Conservation (phyloP, 148 eudicot species). For the Camellia granthamiana region DNA sequence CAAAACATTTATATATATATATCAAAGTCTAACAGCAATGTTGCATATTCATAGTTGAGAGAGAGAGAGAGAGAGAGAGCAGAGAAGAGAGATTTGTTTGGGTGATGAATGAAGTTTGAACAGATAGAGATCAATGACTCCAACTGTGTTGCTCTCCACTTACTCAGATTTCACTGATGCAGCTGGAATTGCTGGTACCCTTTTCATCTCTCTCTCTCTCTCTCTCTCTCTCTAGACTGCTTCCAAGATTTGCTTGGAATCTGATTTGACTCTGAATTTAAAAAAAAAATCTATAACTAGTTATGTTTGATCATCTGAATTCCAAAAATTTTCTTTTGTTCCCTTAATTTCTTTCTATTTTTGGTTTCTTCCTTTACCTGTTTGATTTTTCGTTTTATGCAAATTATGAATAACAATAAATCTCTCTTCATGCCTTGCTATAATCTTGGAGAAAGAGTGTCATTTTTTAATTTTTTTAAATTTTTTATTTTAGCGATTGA, state of each 20-base stretch:
- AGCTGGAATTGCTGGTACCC: conserved; percentile 62
- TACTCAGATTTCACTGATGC: conserved; percentile 52
- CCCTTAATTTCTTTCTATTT: background rate
- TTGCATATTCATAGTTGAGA: background rate
- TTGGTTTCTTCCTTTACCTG: background rate
- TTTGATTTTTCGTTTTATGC: background rate
- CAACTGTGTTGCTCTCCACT: conserved; percentile 33
- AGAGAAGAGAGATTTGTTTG: background rate
- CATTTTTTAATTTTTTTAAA: background rate
- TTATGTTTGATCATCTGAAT: background rate
- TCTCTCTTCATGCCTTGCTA: too few relatives aligned
- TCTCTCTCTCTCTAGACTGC: background rate
- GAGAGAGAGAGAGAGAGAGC: background rate
- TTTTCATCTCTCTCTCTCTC: background rate
- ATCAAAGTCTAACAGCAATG: background rate
- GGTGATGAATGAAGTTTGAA: conserved; percentile 3
- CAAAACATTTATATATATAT: too few relatives aligned
- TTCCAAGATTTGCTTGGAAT: background rate
- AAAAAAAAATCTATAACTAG: background rate
- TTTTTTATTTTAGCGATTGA: background rate
- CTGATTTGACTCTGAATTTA: background rate
- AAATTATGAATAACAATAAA: background rate
- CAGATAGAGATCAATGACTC: conserved; percentile 8
- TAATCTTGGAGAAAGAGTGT: background rate
- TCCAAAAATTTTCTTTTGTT: background rate